Evolutionary conservation across 73 alveolate genomes (phyloP).

Genomic region (Paramecium sonneborni): DNA sequence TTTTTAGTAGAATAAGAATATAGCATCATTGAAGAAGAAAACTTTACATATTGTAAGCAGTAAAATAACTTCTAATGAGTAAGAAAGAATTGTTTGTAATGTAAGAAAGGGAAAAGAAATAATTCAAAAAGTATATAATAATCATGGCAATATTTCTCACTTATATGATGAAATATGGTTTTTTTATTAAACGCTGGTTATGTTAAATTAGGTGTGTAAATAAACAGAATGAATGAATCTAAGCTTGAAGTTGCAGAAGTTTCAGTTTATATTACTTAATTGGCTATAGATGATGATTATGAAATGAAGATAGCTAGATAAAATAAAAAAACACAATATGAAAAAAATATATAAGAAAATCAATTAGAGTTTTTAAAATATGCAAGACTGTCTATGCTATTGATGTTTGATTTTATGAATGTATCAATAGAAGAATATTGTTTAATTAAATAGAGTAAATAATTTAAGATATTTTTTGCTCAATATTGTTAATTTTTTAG

Average conservation of each 20-base stretch:
- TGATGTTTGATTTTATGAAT: slow-evolving; percentile 4
- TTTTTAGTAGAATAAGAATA: too few species aligned
- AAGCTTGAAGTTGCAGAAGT: background rate
- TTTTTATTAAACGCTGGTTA: background rate
- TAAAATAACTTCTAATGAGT: too few species aligned
- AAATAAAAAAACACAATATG: background rate
- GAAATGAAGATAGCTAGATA: background rate
- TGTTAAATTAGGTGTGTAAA: background rate
- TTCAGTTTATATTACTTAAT: background rate
- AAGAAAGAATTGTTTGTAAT: background rate
- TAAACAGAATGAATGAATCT: background rate
- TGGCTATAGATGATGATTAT: background rate
- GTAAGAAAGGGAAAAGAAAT: background rate
- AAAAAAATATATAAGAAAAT: background rate
- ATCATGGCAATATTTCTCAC: background rate
- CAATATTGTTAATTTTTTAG: background rate
- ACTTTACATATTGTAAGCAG: too few species aligned
- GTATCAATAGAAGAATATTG: background rate
- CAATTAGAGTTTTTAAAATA: background rate
- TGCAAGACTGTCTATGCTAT: slow-evolving; percentile 13
- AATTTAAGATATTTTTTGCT: slow-evolving; percentile 12
- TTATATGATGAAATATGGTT: slow-evolving; percentile 5
- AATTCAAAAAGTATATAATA: background rate
- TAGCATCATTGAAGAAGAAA: too few species aligned
- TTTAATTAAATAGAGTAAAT: background rate